Base-by-base conservation (phyloP, 176 grass and related monocot species). In the Typha latifolia region DNA sequence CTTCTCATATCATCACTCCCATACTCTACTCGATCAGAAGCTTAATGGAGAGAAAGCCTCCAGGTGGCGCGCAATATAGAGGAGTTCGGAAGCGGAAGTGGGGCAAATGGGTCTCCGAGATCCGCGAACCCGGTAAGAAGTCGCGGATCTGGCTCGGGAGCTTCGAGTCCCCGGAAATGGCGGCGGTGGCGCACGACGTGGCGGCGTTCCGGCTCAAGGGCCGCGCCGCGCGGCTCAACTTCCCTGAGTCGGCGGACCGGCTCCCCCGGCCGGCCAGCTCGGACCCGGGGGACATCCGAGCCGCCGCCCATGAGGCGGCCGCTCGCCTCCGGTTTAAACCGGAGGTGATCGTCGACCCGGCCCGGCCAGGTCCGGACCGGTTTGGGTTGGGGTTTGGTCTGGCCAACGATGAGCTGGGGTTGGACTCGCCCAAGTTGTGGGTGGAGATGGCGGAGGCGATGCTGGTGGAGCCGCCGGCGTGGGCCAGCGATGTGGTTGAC, bases 21-120 rank as follows among this genome's bases (percentile, higher is more conserved):
- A 29, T 29, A 29, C 27, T 29, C 27, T 29, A 3, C 27, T 29
- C n/a, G n/a, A n/a, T n/a, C 27, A 29, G 27, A 29, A 2, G 27
- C 27, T 29, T 29, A 29, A 29, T 29, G 27, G 27, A 29, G 27
- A 29, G 27, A 2, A 29, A 29, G 27, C 27, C 27, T 2, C 27
- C 27, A 29, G 27, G 27, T 3, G 27, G 27, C 27, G 27, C 27
- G 3, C 27, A 29, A 29, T 29, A 29, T 43, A 47, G 82, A 0
- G 86, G 82, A 19, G 82, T 90, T 56, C 15, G 86, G 72, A 62
- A 80, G 69, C 63, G 79, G 29, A 85, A 85, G 48, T 90, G 87
- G 86, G 87, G 87, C 14, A 90, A 85, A 71, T 90, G 87, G 87
- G 87, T 85, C 14, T 90, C 82, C 2, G 87, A 90, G 75, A 90